A percentile compares a stretch with the other conserved stretches of the same genome.
Evolutionary conservation across 1,139 yeast species (phyloP).

Genomic region (Sugiyamaella neomexicana): DNA sequence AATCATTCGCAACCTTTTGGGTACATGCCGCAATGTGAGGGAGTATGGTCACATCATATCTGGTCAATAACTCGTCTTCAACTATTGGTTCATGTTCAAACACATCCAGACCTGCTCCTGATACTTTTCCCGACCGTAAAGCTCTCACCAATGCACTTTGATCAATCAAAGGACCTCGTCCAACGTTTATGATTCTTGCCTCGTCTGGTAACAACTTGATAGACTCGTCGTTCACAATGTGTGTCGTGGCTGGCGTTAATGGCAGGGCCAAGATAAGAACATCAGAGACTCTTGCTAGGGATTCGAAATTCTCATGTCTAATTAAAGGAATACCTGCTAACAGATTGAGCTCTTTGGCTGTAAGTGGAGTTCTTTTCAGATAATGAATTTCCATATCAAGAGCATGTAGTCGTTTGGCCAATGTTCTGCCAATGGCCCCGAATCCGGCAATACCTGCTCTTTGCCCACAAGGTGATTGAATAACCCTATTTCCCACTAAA

Average conservation of each 20-base stretch:
- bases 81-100: constrained; percentile 67
- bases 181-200: constrained; percentile 71
- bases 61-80: constrained; percentile 53
- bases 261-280: constrained; percentile 70
- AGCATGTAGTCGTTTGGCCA: constrained; percentile 55
- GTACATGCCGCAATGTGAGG: constrained; percentile 83
- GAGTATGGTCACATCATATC: constrained; percentile 69
- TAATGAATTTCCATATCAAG: constrained; percentile 65
- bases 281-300: constrained; percentile 48
- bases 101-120: constrained; percentile 80
- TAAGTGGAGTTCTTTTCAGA: constrained; percentile 48
- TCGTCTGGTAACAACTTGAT: constrained; percentile 52
- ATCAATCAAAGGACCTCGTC: constrained; percentile 73
- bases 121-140: constrained; percentile 62
- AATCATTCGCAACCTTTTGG: constrained; percentile 39
- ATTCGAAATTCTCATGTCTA: constrained; percentile 46
- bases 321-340: constrained; percentile 22
- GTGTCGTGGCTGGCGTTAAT: constrained; percentile 56
- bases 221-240: constrained; percentile 53
- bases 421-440: constrained; percentile 71
- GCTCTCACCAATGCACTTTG: constrained; percentile 71
- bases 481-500: constrained; percentile 17
- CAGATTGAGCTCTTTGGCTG: neutral
- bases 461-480: constrained; percentile 51
- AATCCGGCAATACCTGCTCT: constrained; percentile 71